phyloP scores from a whole-genome alignment of 108 stramenopile species.

The Conticribra guillardii region DNA sequence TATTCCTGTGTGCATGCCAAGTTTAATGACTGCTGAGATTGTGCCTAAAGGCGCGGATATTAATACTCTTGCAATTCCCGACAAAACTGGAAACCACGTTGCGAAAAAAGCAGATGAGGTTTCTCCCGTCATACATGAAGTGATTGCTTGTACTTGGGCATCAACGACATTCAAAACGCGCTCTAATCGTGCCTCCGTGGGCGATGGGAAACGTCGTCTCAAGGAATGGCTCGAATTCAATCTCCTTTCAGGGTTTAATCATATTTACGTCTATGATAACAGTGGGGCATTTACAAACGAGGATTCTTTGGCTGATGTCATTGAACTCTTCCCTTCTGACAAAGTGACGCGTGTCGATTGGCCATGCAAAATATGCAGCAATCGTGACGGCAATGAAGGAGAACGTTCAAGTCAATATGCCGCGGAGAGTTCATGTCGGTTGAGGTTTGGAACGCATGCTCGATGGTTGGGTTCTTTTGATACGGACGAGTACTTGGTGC shows the following conservation, averaged over 20 bases:
- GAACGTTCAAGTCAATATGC: conserved; percentile 90
- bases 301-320: conserved; percentile 70
- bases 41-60: conserved; percentile 37
- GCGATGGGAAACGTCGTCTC: conserved; percentile 78
- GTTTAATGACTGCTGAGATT: conserved; percentile 42
- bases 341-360: conserved; percentile 78
- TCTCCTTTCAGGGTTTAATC: conserved; percentile 79
- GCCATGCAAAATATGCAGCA: conserved; percentile 87
- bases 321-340: conserved; percentile 68
- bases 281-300: conserved; percentile 71
- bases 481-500: conserved; percentile 86
- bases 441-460: conserved; percentile 83
- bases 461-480: conserved; percentile 85
- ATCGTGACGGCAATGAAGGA: conserved; percentile 80
- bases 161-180: conserved; percentile 76
- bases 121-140: conserved; percentile 56
- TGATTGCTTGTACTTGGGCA: conserved; percentile 87
- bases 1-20: conserved; percentile 59
- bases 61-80: conserved; percentile 15
- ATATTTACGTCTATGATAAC: conserved; percentile 89
- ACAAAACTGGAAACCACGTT: conserved; percentile 19
- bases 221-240: conserved; percentile 86
- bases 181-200: conserved; percentile 67
- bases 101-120: conserved; percentile 15
- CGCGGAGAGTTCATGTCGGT: conserved; percentile 80